These are phyloP conservation scores for Dentipellis sp. DNA, from an alignment of 768 basidiomycete genomes.

Conservation along the genomic window DNA sequence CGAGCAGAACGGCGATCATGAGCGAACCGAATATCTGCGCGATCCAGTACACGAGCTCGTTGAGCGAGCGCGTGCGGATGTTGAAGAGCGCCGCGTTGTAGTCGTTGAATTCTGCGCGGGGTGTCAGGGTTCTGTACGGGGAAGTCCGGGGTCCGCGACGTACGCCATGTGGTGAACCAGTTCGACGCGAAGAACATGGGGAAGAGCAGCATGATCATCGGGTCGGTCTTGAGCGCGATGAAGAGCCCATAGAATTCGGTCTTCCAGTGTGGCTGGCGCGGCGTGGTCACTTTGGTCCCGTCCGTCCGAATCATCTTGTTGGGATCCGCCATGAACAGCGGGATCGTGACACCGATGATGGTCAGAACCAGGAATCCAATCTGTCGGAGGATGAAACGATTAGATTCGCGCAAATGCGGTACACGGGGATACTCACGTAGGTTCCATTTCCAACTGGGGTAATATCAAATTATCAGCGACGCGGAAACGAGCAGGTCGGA, in stretches of 20 bases:
- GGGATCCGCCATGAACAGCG: conserved; percentile 62
- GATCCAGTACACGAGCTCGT: conserved; percentile 73
- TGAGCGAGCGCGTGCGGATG: conserved; percentile 70
- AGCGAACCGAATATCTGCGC: conserved; percentile 71
- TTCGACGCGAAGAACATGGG: conserved; percentile 83
- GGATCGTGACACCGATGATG: conserved; percentile 55
- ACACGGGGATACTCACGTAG: conserved; percentile 40
- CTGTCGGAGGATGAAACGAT: conserved; percentile 23
- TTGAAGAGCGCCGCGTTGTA: conserved; percentile 73
- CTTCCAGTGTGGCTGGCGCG: conserved; percentile 69
- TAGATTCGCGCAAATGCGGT: too few species aligned
- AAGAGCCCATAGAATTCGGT: conserved; percentile 63
- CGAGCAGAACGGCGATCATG: conserved; percentile 60
- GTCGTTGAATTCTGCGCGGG: conserved; percentile 56
- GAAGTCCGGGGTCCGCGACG: conserved; percentile 18
- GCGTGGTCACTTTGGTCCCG: conserved; percentile 53
- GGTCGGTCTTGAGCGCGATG: conserved; percentile 58
- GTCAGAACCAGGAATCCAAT: conserved; percentile 69
- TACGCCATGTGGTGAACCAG: conserved; percentile 84
- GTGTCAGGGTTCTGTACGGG: conserved; percentile 1
- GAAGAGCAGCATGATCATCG: conserved; percentile 63
- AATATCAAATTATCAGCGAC: neutral
- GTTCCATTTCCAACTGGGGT: conserved; percentile 57
- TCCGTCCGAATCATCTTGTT: conserved; percentile 55
- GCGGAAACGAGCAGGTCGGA: too few species aligned